Base-by-base conservation (phyloP, 2,329 filamentous ascomycete species). In the Xylariaceae sp. region DNA sequence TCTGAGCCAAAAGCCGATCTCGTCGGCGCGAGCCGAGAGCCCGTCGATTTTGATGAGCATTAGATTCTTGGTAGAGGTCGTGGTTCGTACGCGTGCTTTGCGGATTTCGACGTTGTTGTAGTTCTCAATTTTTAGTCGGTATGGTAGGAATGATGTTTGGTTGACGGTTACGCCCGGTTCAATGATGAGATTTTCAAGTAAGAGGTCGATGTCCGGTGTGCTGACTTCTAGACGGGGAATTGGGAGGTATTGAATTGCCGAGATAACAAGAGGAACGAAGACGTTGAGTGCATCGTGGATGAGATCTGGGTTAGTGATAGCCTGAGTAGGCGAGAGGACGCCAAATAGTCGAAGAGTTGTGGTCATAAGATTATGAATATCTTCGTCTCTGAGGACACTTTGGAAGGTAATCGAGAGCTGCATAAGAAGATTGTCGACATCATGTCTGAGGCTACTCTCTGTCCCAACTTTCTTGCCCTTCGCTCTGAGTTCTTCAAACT, bases 151-250 rank as follows among this genome's bases (percentile, higher is more conserved):
- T 0, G 91, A 95, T 3, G 86, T 88, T 50, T 85, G 73, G 63
- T 95, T 92, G 57, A 95, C 76, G 0, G 89, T 94, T 46, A 76
- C 76, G 6, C 92, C 92, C 0, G 92, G 92, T 61, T 96, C 88
- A 23, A 97, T 75, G 48, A 97, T 86, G 23, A 97, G 73, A 53
- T 95, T 96, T 62, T 97, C 92, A 2, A 97, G 71, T 1, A 97
- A 71, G 5, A 97, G 77, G 57, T 96, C 91, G 44, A 95, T 75
- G 25, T 87, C 82, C 0, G 90, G 91, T 3, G 85, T 86, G 1
- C 88, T 86, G 5, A 96, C 74, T 64, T 96, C 92, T n/a, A 96
- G 67, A 4, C 92, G 84, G 0, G 91, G 91, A 42, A 97, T 93
- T 0, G 92, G 92, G 4, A 97, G 71, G 66, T 89, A 90, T 63